Evolutionary conservation across 1,139 yeast species (phyloP).

Genomic region (Candida mesenterica): DNA sequence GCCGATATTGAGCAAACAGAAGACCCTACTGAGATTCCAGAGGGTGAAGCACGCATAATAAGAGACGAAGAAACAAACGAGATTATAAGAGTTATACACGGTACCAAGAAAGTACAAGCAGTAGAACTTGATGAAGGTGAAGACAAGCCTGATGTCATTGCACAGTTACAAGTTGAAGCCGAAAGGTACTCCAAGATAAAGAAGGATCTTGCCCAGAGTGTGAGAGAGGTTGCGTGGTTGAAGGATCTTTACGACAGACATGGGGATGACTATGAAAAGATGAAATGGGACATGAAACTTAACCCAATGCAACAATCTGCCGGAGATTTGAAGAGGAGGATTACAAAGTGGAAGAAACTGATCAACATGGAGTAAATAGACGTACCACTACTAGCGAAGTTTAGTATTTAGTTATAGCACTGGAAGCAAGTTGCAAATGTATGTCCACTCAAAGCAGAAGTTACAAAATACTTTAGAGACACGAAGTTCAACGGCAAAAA

Average conservation of each 20-base stretch:
- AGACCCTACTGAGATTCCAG: conserved; percentile 60
- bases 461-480: too few species aligned
- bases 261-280: conserved; percentile 84
- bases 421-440: too few species aligned
- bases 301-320: conserved; percentile 81
- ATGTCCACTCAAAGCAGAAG: too few species aligned
- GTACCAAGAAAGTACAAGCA: conserved; percentile 44
- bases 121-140: conserved; percentile 26
- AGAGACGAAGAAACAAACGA: conserved; percentile 70
- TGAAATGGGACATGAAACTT: conserved; percentile 89
- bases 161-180: conserved; percentile 70
- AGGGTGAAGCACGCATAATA: conserved; percentile 80
- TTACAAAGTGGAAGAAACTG: conserved; percentile 62
- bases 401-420: too few species aligned
- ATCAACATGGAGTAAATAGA: conserved; percentile 24
- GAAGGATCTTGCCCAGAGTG: conserved; percentile 58
- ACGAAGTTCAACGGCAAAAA: too few species aligned
- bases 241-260: conserved; percentile 63
- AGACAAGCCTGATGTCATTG: conserved; percentile 50
- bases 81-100: conserved; percentile 68
- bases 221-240: conserved; percentile 77
- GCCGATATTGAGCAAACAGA: conserved; percentile 43
- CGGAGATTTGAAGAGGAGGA: conserved; percentile 75
- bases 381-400: background rate
- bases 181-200: conserved; percentile 43